Conservation (phyloP, 2,329 filamentous ascomycete species). For the Parafenestella ontariensis region DNA sequence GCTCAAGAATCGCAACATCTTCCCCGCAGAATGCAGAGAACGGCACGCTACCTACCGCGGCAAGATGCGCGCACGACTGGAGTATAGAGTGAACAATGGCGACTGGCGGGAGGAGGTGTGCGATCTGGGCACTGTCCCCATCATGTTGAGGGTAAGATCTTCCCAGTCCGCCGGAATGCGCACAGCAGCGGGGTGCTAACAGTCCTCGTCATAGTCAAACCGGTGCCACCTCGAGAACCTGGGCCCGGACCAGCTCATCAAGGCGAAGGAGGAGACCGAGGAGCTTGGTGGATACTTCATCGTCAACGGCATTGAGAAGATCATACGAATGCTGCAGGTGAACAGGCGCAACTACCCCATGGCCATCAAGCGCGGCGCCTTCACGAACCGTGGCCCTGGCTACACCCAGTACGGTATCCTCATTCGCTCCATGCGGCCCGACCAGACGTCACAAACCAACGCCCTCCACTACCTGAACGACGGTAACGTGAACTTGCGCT, state of each 20-base stretch:
- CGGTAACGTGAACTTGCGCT: slow-evolving; percentile 95
- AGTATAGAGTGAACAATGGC: slow-evolving; percentile 86
- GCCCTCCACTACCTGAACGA: slow-evolving; percentile 95
- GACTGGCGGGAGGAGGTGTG: slow-evolving; percentile 82
- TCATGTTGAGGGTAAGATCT: slow-evolving; percentile 83
- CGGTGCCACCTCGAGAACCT: slow-evolving; percentile 88
- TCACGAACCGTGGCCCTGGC: slow-evolving; percentile 81
- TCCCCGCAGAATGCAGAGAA: slow-evolving; percentile 93
- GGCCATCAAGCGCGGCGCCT: slow-evolving; percentile 90
- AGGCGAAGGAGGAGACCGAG: slow-evolving; percentile 92
- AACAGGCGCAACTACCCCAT: slow-evolving; percentile 93
- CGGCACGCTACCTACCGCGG: slow-evolving; percentile 91
- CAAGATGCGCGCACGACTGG: slow-evolving; percentile 80
- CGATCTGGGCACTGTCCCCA: slow-evolving; percentile 86
- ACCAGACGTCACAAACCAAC: slow-evolving; percentile 97
- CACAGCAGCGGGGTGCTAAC: slow-evolving; percentile 32
- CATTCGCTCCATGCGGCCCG: slow-evolving; percentile 89
- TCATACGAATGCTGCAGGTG: slow-evolving; percentile 90
- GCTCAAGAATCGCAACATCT: slow-evolving; percentile 78
- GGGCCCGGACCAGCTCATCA: slow-evolving; percentile 80
- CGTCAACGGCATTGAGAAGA: slow-evolving; percentile 96
- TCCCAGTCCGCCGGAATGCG: slow-evolving; percentile 9
- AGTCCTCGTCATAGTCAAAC: slow-evolving; percentile 68
- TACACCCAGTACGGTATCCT: slow-evolving; percentile 93
- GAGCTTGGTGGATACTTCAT: slow-evolving; percentile 85